Percentiles rank a stretch among this genome's conserved stretches.
These are phyloP conservation scores for Conidiobolus incongruus DNA, from an alignment of 371 early-diverging fungal species.

Conservation along the genomic window DNA sequence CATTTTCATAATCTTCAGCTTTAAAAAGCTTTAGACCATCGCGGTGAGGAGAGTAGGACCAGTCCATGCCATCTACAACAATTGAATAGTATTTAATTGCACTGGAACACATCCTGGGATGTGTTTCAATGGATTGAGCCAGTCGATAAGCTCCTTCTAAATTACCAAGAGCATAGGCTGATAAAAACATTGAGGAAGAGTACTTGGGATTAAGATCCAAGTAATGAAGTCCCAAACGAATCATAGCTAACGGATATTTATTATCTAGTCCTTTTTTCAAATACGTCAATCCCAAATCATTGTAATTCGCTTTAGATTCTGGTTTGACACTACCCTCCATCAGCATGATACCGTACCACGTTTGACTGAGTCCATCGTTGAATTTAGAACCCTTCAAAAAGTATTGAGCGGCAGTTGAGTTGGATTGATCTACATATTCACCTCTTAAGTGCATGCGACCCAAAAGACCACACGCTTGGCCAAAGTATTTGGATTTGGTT, in stretches of 20 bases:
- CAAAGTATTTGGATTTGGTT: constrained; percentile 14
- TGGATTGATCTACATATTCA: constrained; percentile 45
- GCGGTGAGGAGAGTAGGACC: constrained; percentile 24
- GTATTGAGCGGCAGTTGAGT: constrained; percentile 41
- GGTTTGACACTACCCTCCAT: neutral
- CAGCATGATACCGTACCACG: neutral
- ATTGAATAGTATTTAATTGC: neutral
- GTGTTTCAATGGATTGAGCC: neutral
- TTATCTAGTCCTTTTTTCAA: constrained; percentile 25
- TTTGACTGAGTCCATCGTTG: constrained; percentile 6
- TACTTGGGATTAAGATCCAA: constrained; percentile 8
- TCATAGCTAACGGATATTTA: constrained; percentile 7
- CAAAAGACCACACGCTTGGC: constrained; percentile 50
- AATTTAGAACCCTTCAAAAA: constrained; percentile 39
- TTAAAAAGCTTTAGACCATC: too few species aligned
- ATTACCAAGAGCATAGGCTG: constrained; percentile 11
- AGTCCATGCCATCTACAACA: constrained; percentile 20
- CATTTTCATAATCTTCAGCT: constrained; percentile 41
- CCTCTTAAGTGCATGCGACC: constrained; percentile 85
- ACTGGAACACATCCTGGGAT: neutral
- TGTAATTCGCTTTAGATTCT: neutral
- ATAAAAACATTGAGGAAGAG: constrained; percentile 5
- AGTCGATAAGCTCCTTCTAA: constrained; percentile 4
- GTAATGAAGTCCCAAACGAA: neutral
- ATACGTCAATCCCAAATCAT: neutral